Percentiles rank a stretch among this genome's conserved stretches.
phyloP scores from a whole-genome alignment of 2,329 filamentous ascomycete genomes.

The Didymella lethalis region DNA sequence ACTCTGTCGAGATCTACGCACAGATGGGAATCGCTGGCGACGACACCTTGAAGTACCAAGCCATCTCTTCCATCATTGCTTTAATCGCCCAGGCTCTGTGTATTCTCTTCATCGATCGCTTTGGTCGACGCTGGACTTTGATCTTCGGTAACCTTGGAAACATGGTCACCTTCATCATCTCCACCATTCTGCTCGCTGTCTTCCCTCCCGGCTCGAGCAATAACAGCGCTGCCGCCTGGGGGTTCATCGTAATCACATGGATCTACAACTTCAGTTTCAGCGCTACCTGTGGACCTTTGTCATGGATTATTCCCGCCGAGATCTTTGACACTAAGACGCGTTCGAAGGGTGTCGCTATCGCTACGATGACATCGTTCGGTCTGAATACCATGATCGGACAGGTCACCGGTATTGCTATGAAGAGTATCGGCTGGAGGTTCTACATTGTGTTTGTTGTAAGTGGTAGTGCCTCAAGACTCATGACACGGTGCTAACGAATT shows the following conservation, averaged over 20 bases:
- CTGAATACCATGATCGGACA: slow-evolving; percentile 81
- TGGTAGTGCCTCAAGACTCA: background rate
- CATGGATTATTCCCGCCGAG: slow-evolving; percentile 71
- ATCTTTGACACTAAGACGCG: slow-evolving; percentile 81
- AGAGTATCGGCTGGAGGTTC: slow-evolving; percentile 62
- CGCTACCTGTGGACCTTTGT: slow-evolving; percentile 72
- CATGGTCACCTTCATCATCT: slow-evolving; percentile 75
- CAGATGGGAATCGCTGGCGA: slow-evolving; percentile 72
- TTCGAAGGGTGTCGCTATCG: slow-evolving; percentile 76
- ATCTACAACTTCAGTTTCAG: slow-evolving; percentile 81
- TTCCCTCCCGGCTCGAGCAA: slow-evolving; percentile 67
- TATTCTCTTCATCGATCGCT: slow-evolving; percentile 72
- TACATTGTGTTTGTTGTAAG: slow-evolving; percentile 67
- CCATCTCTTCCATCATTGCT: slow-evolving; percentile 75
- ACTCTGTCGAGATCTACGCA: slow-evolving; percentile 70
- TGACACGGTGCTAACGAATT: background rate
- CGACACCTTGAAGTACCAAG: slow-evolving; percentile 76
- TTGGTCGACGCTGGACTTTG: slow-evolving; percentile 75
- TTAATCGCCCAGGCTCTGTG: slow-evolving; percentile 73
- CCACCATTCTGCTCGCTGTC: slow-evolving; percentile 62
- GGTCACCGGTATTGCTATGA: slow-evolving; percentile 69
- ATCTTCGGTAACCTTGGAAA: slow-evolving; percentile 77
- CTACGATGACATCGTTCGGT: slow-evolving; percentile 75
- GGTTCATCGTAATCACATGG: slow-evolving; percentile 81
- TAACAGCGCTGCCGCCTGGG: slow-evolving; percentile 69